A percentile compares a stretch with the other conserved stretches of the same genome.
Evolutionary conservation across 1,139 yeast species (phyloP).

Genomic region (Ogataea hybrid): DNA sequence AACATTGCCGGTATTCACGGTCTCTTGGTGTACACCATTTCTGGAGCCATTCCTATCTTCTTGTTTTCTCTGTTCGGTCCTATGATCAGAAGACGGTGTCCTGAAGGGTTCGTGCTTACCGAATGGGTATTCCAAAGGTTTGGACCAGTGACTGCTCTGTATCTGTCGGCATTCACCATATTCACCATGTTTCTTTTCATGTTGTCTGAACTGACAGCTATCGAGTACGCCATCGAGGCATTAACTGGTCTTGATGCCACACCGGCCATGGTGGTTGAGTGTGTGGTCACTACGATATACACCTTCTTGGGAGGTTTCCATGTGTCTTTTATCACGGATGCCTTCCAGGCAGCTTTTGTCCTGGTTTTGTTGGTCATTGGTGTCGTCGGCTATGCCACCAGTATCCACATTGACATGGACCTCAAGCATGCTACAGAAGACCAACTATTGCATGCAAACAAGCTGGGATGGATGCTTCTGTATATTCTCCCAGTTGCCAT

Average conservation of each 20-base stretch:
- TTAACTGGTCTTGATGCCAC: constrained; percentile 78
- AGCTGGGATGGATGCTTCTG: constrained; percentile 84
- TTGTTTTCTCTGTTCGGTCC: constrained; percentile 85
- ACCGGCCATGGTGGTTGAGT: constrained; percentile 82
- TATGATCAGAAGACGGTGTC: constrained; percentile 70
- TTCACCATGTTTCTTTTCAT: constrained; percentile 84
- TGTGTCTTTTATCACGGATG: constrained; percentile 86
- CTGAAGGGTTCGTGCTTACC: constrained; percentile 89
- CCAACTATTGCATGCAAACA: constrained; percentile 52
- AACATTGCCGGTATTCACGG: constrained; percentile 88
- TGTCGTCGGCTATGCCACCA: constrained; percentile 76
- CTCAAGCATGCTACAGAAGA: constrained; percentile 61
- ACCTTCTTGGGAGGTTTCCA: constrained; percentile 89
- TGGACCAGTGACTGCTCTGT: constrained; percentile 70
- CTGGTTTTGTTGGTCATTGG: constrained; percentile 66
- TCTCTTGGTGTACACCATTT: constrained; percentile 72
- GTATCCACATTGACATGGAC: constrained; percentile 66
- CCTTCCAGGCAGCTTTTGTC: constrained; percentile 79
- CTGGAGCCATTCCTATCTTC: constrained; percentile 81
- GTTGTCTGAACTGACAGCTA: constrained; percentile 84
- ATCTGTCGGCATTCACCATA: constrained; percentile 77
- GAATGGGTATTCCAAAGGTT: constrained; percentile 89
- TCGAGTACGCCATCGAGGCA: constrained; percentile 71
- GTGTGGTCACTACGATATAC: constrained; percentile 83
- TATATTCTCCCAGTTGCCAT: constrained; percentile 85